Base-by-base conservation (phyloP, 2,329 filamentous ascomycete species). In the Chaetomiaceae sp. region DNA sequence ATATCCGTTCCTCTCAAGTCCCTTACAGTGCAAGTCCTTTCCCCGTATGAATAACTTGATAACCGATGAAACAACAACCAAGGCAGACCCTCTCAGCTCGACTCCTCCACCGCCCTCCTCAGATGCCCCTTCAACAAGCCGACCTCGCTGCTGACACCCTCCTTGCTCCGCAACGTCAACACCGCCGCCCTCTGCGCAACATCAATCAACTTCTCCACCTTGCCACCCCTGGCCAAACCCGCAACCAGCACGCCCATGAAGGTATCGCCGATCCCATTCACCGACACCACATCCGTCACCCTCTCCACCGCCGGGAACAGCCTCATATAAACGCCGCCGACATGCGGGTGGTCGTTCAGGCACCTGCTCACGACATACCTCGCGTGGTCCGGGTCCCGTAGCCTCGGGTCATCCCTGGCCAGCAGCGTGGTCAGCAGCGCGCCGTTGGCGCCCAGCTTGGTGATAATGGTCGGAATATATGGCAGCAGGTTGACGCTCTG, bases 211-310 rank as follows among this genome's bases (percentile, higher is more conserved):
- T 85, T 76, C 62, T 82, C 69, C 53, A 79, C 65, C 54, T 70
- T 70, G 3, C 74, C 76, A 0, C 77, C 77, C 61, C 76, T 79
- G 0, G 83, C 83, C 58, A 97, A 66, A 0, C 87, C 89, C 1
- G 89, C 86, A n/a, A 96, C 73, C 50, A 96, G 60, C 13, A 90
- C 86, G 0, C 92, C 93, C 8, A 95, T 74, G 66, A 97, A 91
- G 0, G 93, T 96, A 68, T 99, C 93, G 0, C 93, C 93, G 2
- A 89, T 90, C 0, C 92, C 93, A 65, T 97, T 97, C 9, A 97
- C 92, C 41, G 89, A 96, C 1, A 92, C 82, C 1, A 95, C 76
- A 21, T 93, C 82, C 17, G 78, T 70, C 0, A 96, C 76, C 14
- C 73, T 70, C 64, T 87, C 82, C 1, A 79, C 79, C 0, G 86